Evolutionary conservation across 768 basidiomycete genomes (phyloP).

Genomic region (Suillus subluteus): DNA sequence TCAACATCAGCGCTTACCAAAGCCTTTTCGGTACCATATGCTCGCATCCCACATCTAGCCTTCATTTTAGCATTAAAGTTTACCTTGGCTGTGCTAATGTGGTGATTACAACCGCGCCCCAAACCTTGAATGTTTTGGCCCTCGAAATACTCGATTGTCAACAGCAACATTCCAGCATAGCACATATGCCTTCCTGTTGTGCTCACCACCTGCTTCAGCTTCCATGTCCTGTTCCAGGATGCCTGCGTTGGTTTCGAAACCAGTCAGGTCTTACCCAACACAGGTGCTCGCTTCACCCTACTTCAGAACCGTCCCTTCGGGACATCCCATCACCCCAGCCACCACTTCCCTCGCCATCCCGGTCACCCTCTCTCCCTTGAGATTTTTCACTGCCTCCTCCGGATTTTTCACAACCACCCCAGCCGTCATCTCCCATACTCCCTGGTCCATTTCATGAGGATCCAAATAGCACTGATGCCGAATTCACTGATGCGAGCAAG

Average conservation of each 20-base stretch:
- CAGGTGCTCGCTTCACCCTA: background rate
- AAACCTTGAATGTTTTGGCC: too few relatives aligned
- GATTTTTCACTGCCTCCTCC: background rate
- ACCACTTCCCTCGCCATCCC: too few relatives aligned
- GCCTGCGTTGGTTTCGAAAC: background rate
- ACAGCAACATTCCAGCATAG: background rate
- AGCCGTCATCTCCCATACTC: background rate
- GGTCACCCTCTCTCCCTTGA: background rate
- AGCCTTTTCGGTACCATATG: background rate
- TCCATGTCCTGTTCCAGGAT: background rate
- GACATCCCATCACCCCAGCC: background rate
- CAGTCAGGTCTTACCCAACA: background rate
- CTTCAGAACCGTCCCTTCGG: background rate
- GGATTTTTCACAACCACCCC: background rate
- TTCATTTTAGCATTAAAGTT: background rate
- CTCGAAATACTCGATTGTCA: background rate
- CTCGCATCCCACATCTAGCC: background rate
- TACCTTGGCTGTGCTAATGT: too few relatives aligned
- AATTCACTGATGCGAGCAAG: background rate
- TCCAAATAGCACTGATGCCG: background rate
- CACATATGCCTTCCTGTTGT: background rate
- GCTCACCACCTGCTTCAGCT: background rate
- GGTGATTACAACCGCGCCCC: too few relatives aligned
- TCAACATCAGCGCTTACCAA: too few relatives aligned
- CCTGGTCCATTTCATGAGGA: background rate